Evolutionary conservation across 2,329 filamentous ascomycete species (phyloP), one percentile per base, ranked within the genome.

Genomic region (Ploettnerulaceae sp.): DNA sequence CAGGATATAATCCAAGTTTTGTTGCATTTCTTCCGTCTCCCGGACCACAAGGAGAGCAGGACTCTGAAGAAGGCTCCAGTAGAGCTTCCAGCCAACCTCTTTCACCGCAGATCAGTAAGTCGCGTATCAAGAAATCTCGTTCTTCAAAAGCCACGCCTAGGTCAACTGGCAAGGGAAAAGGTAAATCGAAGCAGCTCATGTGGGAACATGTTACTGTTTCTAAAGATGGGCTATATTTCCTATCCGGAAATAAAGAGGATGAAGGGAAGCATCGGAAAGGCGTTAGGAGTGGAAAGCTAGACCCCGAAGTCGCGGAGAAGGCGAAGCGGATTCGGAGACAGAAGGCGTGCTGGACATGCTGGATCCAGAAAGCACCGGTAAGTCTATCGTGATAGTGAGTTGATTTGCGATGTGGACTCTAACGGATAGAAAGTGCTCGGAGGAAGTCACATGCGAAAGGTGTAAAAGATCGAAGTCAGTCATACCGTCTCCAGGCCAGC

Each of bases 311-410:
- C 6, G 47, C 49, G 17, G 53, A 55, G 22, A 57, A 53, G 15
- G 54, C 56, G 8, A 46, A 47, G 12, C 42, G 36, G 11, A 54
- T 60, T 8, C 47, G 57, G 8, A 50, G 38, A 24, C 31, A 54
- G 15, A 45, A 44, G 12, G 56, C 57, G 2, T 60, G 57, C 38
- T 58, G 56, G 56, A 51, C 52, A 17, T 58, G 57, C 26, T 58
- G 56, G 57, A 48, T 51, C 3, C 53, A 55, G 43, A 58, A 60
- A 46, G 50, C 55, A 7, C 42, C 54, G 4, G 53, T 56, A 31
- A 48, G 39, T 45, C 20, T 18, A 20, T 18, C 8, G 8, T 29
- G 2, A 4, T 11, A 11, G 12, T 6, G 2, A 3, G 6, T 7
- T 33, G 14, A 20, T 21, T 6, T 8, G 6, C 7, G 15, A 25